Evolutionary conservation across 345 rosid species (phyloP), one percentile per base, ranked within the genome.

Genomic region (Conringia planisiliqua): DNA sequence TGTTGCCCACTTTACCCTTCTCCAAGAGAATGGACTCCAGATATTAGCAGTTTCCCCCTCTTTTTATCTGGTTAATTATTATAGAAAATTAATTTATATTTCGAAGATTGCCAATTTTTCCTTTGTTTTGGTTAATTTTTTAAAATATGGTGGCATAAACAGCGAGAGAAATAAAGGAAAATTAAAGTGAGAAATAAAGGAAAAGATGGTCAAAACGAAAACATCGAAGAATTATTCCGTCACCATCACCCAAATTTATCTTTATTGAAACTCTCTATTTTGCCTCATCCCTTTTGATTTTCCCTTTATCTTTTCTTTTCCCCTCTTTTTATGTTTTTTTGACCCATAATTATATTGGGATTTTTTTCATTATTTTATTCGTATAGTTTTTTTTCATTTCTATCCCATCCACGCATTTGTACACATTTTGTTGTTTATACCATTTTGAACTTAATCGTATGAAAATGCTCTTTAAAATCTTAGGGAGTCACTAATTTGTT

Each of bases 21-120:
- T 74, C 82, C 82, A 79, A 79, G 82, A 74, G 68, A 79, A 79
- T 79, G 82, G 79, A 69, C 48, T 74, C 82, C 82, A 79, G 79
- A 79, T 79, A 61, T 68, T 73, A 62, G 30, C 71, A 64, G 24
- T 74, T 56, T 33, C 35, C 11, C 2, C 2, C 14, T 66, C 46
- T 62, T 66, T 54, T 27, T 66, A 55, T 59, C 43, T 61, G 57
- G 8, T 52, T 44, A 40, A 78, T 51, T 18, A 58, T 35, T 14
- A 29, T 39, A 7, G 14, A 4, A 65, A 52, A 71, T 14, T 47
- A 14, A 33, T 64, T 57, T 50, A 38, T 54, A 6, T 29, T 32
- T 70, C 35, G 56, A 60, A 30, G 16, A 64, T 47, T 63, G 39
- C n/a, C 40, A 52, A 11, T n/a, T 65, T 66, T 43, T 29, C 38